Base-by-base conservation (phyloP, 768 basidiomycete genomes). In the Leccinum subgranulosum region DNA sequence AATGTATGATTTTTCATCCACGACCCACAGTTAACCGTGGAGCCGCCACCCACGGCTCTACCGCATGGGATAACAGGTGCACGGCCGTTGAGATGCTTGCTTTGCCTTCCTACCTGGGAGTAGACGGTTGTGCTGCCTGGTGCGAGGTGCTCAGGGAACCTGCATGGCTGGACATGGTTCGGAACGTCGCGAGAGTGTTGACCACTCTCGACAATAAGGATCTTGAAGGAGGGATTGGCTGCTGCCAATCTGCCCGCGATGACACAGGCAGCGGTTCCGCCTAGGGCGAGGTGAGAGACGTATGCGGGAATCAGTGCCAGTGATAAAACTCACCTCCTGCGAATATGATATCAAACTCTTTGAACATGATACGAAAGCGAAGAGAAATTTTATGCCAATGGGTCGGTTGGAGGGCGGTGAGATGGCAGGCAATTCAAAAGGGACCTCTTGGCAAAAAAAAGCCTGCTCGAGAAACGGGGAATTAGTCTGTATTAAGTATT, bases 201-300 rank as follows among this genome's bases (percentile, higher is more conserved):
- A 1, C 87, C 87, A 11, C 81, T 77, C 69, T 88, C 87, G 23
- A 87, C 65, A 34, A 87, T 70, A 10, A 87, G 78, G 47, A 87
- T 84, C 62, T 76, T 83, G 52, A 87, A 67, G 2, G 70, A 66
- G 0, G 84, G 79, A 46, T 85, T 80, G 0, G 83, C 81, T 0
- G 75, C 75, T 0, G 81, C 76, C 6, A 88, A 76, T 31, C 85
- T 78, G 1, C 74, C 69, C 3, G 74, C 85, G 17, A 76, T 69
- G 6, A 87, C 73, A 60, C 85, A 85, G 7, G 79, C 83, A 27
- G 79, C 59, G 7, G 84, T 76, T 33, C 86, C 85, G 3, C 74
- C 77, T 75, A 49, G 14, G 0, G 21, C 43, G 28, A 5, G 6
- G 12, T 52, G 10, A 58, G 34, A 41, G 21, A 33, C 27, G 55